These are phyloP conservation scores for Ustilago trichophora DNA, from an alignment of 1,284 basidiomycete genomes.

Conservation along the genomic window DNA sequence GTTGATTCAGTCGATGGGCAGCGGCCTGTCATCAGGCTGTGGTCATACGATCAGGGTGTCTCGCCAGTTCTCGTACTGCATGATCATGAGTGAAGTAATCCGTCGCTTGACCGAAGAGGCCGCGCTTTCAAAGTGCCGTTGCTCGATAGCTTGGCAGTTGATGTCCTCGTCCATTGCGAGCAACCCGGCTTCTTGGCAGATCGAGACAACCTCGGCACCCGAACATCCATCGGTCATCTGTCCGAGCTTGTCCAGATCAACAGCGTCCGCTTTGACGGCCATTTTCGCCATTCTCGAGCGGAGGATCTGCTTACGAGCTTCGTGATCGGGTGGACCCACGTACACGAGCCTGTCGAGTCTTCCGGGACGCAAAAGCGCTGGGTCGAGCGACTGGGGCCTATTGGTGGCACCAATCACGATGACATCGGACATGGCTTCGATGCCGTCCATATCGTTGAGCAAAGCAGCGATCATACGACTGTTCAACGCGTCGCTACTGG, in stretches of 20 bases:
- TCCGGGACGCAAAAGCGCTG: constrained; percentile 92
- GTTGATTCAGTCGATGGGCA: too few relatives aligned
- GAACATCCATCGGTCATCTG: constrained; percentile 83
- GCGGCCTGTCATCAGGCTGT: too few relatives aligned
- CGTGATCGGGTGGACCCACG: constrained; percentile 86
- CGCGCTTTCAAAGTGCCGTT: constrained; percentile 78
- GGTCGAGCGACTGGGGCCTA: constrained; percentile 89
- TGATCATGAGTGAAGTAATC: constrained; percentile 80
- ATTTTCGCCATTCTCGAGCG: constrained; percentile 80
- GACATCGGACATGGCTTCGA: constrained; percentile 90
- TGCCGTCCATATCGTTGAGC: constrained; percentile 95
- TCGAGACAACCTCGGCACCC: constrained; percentile 88
- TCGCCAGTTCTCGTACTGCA: constrained; percentile 51
- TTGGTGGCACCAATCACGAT: constrained; percentile 96
- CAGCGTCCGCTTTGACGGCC: constrained; percentile 75
- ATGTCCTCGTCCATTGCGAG: constrained; percentile 87
- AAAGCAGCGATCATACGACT: constrained; percentile 92
- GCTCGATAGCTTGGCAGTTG: constrained; percentile 77
- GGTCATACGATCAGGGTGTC: constrained; percentile 41
- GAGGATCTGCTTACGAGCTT: constrained; percentile 84
- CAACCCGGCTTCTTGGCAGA: constrained; percentile 96
- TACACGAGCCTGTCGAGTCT: constrained; percentile 94
- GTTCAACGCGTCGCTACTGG: constrained; percentile 71
- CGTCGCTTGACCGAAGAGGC: constrained; percentile 79
- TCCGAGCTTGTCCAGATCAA: constrained; percentile 79